A percentile compares a stretch with the other conserved stretches of the same genome.
phyloP scores from a whole-genome alignment of 192 early-diverging fungal genomes.

The Haplosporangium gracile region DNA sequence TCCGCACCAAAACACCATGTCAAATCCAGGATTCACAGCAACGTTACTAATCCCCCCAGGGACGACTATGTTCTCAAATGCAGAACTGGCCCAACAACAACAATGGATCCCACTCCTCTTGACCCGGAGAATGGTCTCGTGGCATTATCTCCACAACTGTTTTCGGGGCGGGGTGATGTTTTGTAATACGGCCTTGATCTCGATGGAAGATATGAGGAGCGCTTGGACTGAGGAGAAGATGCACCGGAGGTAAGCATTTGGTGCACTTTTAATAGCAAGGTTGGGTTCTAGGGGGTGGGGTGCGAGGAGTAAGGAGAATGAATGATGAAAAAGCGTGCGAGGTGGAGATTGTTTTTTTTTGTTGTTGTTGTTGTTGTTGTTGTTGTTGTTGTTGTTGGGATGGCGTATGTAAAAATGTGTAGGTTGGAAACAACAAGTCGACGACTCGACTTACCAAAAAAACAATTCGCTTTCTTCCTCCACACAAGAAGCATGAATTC shows the following conservation, averaged over 20 bases:
- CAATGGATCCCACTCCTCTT: conserved; percentile 14
- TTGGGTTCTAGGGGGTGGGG: too few relatives aligned
- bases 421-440: too few relatives aligned
- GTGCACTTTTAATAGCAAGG: neutral
- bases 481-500: neutral
- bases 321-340: neutral
- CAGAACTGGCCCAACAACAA: conserved; percentile 18
- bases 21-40: neutral
- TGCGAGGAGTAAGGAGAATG: neutral
- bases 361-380: too few relatives aligned
- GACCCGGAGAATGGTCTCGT: neutral
- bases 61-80: neutral
- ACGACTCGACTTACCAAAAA: neutral
- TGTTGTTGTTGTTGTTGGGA: neutral
- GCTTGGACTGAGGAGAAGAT: conserved; percentile 42
- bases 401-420: neutral
- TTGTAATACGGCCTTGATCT: conserved; percentile 40
- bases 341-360: neutral
- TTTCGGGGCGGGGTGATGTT: conserved; percentile 42
- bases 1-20: neutral
- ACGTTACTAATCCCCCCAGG: neutral
- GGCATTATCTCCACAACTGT: conserved; percentile 9
- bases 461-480: neutral
- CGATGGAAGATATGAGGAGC: conserved; percentile 27
- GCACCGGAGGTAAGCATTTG: conserved; percentile 39